A percentile compares a stretch with the other conserved stretches of the same genome.
phyloP scores from a whole-genome alignment of 805 yeast species.

The Candida railenensis region DNA sequence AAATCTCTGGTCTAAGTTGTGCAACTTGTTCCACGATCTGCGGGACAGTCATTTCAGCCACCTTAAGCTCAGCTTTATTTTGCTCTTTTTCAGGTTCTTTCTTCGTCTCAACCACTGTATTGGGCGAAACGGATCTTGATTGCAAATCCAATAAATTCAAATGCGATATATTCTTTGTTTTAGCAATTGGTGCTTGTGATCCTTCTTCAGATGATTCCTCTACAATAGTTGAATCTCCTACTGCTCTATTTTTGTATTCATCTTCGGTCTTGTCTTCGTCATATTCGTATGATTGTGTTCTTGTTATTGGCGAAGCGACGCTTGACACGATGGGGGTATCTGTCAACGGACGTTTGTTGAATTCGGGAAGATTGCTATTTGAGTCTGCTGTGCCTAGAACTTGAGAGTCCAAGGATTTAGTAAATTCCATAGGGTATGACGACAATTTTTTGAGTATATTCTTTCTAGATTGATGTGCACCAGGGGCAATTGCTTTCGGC shows the following conservation, averaged over 20 bases:
- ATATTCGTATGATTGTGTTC: constrained; percentile 22
- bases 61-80: not conserved
- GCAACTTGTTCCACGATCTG: not conserved
- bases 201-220: constrained; percentile 11
- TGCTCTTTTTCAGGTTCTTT: not conserved
- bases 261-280: constrained; percentile 10
- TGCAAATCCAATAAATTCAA: constrained; percentile 35
- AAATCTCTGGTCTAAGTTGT: no score
- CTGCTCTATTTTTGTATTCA: constrained; percentile 9
- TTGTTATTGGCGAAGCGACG: constrained; percentile 50
- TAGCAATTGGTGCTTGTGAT: constrained; percentile 15
- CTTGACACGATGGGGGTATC: constrained; percentile 71
- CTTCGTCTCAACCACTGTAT: constrained; percentile 7
- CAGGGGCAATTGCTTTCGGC: not conserved
- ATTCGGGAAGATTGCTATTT: constrained; percentile 45
- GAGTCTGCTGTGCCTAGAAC: constrained; percentile 8
- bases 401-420: constrained; percentile 15
- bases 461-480: constrained; percentile 4
- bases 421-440: constrained; percentile 16
- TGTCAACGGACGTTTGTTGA: constrained; percentile 69
- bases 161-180: constrained; percentile 40
- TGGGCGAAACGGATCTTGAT: constrained; percentile 22
- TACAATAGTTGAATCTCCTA: constrained; percentile 18
- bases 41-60: not conserved
- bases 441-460: constrained; percentile 12